Percentiles rank a stretch among this genome's conserved stretches.
These are phyloP conservation scores for Hypoxylon cercidicola DNA, from an alignment of 495 filamentous ascomycete genomes.

Conservation along the genomic window DNA sequence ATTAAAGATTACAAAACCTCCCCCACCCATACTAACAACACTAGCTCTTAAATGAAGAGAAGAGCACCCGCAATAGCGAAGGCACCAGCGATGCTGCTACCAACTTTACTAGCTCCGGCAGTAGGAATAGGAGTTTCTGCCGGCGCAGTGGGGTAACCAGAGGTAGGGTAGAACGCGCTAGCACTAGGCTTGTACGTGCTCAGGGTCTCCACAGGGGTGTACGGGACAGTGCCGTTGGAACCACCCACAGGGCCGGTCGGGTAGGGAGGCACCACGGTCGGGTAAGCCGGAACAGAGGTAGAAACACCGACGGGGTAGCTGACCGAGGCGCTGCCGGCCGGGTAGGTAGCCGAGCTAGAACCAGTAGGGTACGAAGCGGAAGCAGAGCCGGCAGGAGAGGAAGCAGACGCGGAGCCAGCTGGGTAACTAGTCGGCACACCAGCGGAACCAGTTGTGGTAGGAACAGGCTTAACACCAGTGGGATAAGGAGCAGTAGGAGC, in stretches of 20 bases:
- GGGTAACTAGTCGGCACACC: constrained; percentile 13
- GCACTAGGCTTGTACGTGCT: constrained; percentile 35
- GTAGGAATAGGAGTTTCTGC: constrained; percentile 35
- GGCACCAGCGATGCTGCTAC: constrained; percentile 39
- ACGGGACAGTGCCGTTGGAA: constrained; percentile 22
- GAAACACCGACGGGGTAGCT: constrained; percentile 4
- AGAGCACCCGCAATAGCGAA: constrained; percentile 41
- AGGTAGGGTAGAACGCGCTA: constrained; percentile 19
- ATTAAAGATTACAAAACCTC: constrained; percentile 40
- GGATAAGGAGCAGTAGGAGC: constrained; percentile 44
- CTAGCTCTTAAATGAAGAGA: constrained; percentile 35
- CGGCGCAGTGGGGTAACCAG: constrained; percentile 30
- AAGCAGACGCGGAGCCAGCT: constrained; percentile 17
- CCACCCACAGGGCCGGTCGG: constrained; percentile 24
- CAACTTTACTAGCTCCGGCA: constrained; percentile 42
- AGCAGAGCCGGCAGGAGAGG: constrained; percentile 21
- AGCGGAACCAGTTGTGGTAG: constrained; percentile 20
- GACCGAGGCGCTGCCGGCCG: constrained; percentile 16
- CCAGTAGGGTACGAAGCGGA: constrained; percentile 17
- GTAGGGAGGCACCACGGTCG: constrained; percentile 27
- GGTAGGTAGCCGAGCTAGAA: constrained; percentile 14
- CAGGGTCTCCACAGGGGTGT: constrained; percentile 18
- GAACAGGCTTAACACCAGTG: constrained; percentile 23
- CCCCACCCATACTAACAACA: constrained; percentile 11
- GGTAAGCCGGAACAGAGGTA: constrained; percentile 21